Base-by-base conservation (phyloP, 1,284 basidiomycete species). In the Ceratobasidium sp. region DNA sequence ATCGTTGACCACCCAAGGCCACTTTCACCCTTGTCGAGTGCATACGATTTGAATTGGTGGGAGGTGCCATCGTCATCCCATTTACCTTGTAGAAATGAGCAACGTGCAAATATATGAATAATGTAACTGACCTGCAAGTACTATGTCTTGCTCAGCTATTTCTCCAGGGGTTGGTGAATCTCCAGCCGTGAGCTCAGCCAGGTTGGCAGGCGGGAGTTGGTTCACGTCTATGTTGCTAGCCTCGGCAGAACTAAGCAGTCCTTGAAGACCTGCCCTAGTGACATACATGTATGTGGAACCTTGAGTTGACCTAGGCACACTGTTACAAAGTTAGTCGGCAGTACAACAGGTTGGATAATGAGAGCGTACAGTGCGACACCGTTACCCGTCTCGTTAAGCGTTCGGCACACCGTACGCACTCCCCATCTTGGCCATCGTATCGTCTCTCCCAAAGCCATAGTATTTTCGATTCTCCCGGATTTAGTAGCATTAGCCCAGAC, bases 361-460 rank as follows among this genome's bases (percentile, higher is more conserved):
- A 28, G 17, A 31, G 33, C 56, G n/a, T 49, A 74, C 71, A 63
- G n/a, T 1, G 39, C 39, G 23, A 73, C 11, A 42, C 69, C 45
- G 45, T 61, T 33, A 35, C 31, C 26, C 10, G 58, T 63, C 23
- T 74, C 45, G 20, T 47, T 47, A 11, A 74, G 28, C 4, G 71
- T 61, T 31, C 39, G 71, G n/a, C 71, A 74, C 28, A 63, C 60
- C 26, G 58, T 74, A 3, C 71, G 71, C 20, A 51, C 58, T 11
- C 71, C 71, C 71, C 71, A 74, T n/a, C 71, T 74, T 3, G 71
- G 71, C 71, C 71, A 74, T 33, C 71, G 26, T 49, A 74, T 49
- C 6, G 45, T 63, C 45, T 61, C 31, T 23, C 71, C 71, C 3
- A 63, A 8, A 7, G 71, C 71, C 28, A 20, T 51, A 23, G 58